These are phyloP conservation scores for Chlorella ohadii DNA, from an alignment of 139 green algal genomes.

Conservation along the genomic window DNA sequence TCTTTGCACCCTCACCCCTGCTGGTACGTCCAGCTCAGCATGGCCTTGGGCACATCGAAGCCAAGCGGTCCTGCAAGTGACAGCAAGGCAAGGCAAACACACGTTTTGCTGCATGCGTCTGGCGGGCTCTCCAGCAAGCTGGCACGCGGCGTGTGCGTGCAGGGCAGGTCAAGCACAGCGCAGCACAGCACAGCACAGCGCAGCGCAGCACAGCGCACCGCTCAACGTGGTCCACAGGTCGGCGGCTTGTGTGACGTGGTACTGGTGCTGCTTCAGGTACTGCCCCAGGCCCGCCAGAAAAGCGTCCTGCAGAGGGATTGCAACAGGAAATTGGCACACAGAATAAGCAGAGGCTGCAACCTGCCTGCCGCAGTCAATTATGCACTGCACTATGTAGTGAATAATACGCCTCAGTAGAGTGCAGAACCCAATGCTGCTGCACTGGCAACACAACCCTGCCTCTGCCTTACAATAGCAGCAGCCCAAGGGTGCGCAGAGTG, in stretches of 20 bases:
- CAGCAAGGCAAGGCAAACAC: neutral
- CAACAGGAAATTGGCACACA: no score
- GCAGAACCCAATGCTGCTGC: neutral
- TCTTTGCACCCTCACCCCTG: slow-evolving; percentile 23
- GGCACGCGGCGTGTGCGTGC: no score
- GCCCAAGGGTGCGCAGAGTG: no score
- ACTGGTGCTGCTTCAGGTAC: slow-evolving; percentile 52
- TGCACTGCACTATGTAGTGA: no score
- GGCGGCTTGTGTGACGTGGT: slow-evolving; percentile 33
- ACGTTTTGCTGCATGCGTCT: no score
- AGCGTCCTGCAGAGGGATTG: slow-evolving; percentile 29
- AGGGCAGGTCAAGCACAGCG: no score
- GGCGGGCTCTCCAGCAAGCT: no score
- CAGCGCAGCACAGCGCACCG: neutral
- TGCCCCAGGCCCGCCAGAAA: slow-evolving; percentile 54
- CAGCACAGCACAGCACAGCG: neutral
- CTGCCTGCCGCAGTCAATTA: no score
- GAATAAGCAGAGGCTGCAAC: no score
- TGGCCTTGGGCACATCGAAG: slow-evolving; percentile 4
- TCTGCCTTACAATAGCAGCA: no score
- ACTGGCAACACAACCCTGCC: no score
- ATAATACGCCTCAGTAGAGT: no score
- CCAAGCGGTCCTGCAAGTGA: neutral
- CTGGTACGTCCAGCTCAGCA: slow-evolving; percentile 57
- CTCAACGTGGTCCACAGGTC: slow-evolving; percentile 53